Evolutionary conservation across 1,284 basidiomycete genomes (phyloP).

Genomic region (Puccinia coronata): DNA sequence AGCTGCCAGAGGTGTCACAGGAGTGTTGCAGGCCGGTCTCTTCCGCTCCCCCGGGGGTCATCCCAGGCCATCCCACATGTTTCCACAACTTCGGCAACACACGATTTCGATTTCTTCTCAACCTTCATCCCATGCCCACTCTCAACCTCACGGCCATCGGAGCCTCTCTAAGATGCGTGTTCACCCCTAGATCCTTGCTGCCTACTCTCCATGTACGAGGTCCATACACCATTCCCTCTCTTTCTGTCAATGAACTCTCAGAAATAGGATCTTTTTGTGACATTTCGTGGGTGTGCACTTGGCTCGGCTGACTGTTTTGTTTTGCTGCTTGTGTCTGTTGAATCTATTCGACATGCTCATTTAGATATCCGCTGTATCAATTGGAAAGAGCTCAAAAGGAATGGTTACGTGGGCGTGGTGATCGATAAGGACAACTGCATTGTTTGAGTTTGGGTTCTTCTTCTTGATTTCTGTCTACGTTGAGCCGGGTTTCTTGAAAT

Average conservation of each 20-base stretch:
- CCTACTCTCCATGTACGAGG: conserved; percentile 32
- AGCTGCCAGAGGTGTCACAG: too few species aligned
- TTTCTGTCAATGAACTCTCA: neutral
- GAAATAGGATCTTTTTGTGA: neutral
- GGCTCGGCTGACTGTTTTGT: neutral
- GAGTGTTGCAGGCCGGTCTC: too few species aligned
- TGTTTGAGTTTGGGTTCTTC: conserved; percentile 1
- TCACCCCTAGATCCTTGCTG: neutral
- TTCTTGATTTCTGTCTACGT: neutral
- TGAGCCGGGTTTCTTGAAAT: too few species aligned
- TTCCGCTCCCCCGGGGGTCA: too few species aligned
- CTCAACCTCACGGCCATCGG: conserved; percentile 27
- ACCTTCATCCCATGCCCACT: neutral
- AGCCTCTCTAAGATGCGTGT: neutral
- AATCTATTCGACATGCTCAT: too few species aligned
- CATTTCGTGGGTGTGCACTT: too few species aligned
- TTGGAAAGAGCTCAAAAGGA: conserved; percentile 28
- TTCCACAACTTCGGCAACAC: too few species aligned
- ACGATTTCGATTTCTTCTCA: too few species aligned
- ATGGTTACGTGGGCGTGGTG: conserved; percentile 26
- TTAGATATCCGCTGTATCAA: conserved; percentile 33
- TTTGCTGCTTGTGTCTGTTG: neutral
- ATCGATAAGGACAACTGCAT: conserved; percentile 45
- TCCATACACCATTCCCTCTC: conserved; percentile 8
- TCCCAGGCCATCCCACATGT: neutral